phyloP scores from a whole-genome alignment of 257 asterid genomes.

The Salvia splendens region DNA sequence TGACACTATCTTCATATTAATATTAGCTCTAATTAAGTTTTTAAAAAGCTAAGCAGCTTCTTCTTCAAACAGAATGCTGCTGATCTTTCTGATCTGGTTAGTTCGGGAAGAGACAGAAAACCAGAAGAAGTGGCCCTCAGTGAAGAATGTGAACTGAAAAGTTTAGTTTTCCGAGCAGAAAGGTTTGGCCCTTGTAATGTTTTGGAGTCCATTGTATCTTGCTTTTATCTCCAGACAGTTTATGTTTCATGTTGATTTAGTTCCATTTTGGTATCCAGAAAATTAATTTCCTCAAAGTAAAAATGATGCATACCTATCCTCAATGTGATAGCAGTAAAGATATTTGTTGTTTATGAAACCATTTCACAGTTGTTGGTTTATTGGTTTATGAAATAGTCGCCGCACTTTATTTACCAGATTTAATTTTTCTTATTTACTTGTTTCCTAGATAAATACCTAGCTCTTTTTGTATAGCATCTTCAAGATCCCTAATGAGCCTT shows the following conservation, averaged over 20 bases:
- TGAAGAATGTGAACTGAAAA: slow-evolving; percentile 78
- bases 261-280: slow-evolving; percentile 16
- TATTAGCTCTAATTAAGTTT: slow-evolving; percentile 9
- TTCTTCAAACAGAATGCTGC: slow-evolving; percentile 61
- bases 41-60: slow-evolving; percentile 23
- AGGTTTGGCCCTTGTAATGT: slow-evolving; percentile 50
- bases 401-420: background rate
- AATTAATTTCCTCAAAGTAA: background rate
- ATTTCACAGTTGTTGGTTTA: background rate
- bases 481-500: background rate
- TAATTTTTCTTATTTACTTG: background rate
- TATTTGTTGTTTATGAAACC: slow-evolving; percentile 4
- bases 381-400: background rate
- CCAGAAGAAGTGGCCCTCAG: slow-evolving; percentile 78
- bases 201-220: background rate
- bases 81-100: slow-evolving; percentile 89
- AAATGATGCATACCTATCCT: slow-evolving; percentile 9
- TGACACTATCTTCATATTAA: slow-evolving; percentile 3
- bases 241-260: background rate
- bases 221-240: slow-evolving; percentile 1
- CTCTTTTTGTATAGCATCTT: slow-evolving; percentile 3
- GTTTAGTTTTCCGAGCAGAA: slow-evolving; percentile 75
- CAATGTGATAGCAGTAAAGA: slow-evolving; percentile 5
- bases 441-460: background rate
- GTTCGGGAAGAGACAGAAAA: slow-evolving; percentile 89